Conservation (phyloP, 2,329 filamentous ascomycete genomes). For the Talaromyces sp. region DNA sequence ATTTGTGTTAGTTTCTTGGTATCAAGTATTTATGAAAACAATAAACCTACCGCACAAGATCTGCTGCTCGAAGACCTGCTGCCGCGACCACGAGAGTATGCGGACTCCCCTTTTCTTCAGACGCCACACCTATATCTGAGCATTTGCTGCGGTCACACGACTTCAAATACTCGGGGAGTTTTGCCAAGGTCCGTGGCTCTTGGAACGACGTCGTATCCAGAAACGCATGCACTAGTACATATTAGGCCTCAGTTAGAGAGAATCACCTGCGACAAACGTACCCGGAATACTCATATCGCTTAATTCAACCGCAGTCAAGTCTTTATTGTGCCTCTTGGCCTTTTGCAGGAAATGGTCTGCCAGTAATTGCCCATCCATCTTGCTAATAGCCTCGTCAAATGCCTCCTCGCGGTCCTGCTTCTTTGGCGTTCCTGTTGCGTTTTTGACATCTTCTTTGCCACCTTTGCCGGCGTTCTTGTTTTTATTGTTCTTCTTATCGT, state of each 20-base stretch:
- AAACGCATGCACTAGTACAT: conserved; percentile 60
- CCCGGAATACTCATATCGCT: conserved; percentile 75
- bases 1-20: neutral
- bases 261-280: conserved; percentile 32
- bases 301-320: conserved; percentile 77
- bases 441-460: conserved; percentile 16
- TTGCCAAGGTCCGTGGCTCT: conserved; percentile 58
- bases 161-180: conserved; percentile 75
- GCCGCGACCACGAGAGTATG: conserved; percentile 87
- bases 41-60: conserved; percentile 62
- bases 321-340: conserved; percentile 68
- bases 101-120: conserved; percentile 64
- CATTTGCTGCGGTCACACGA: conserved; percentile 48
- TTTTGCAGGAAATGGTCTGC: conserved; percentile 81
- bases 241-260: neutral
- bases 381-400: conserved; percentile 72
- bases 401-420: conserved; percentile 59
- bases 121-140: conserved; percentile 56
- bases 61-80: conserved; percentile 78
- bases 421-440: conserved; percentile 12
- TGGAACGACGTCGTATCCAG: conserved; percentile 72
- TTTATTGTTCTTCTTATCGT: conserved; percentile 23
- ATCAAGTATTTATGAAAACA: neutral
- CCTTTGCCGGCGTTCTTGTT: conserved; percentile 21
- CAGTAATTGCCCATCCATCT: conserved; percentile 76